Conservation (phyloP, 441 rosid genomes). For the Gossypium lobatum region DNA sequence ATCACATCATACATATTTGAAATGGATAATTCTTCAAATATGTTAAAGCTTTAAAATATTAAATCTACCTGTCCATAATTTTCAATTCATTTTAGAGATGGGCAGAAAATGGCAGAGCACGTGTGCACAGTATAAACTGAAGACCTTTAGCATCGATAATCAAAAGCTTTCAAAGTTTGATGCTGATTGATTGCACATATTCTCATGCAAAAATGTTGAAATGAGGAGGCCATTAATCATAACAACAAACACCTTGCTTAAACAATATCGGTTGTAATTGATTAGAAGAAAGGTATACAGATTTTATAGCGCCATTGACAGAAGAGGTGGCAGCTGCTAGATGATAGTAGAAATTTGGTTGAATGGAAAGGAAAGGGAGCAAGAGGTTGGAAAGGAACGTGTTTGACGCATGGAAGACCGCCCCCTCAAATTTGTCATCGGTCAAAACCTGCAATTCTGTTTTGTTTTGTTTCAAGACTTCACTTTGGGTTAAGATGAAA, state of each 20-base stretch:
- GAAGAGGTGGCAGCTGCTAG: neutral
- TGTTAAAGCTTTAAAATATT: neutral
- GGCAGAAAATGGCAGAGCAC: neutral
- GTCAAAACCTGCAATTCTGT: constrained; percentile 5
- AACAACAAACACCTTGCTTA: neutral
- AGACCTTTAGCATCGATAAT: neutral
- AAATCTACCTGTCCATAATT: neutral
- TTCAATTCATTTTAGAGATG: neutral
- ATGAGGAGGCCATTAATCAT: neutral
- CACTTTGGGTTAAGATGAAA: neutral
- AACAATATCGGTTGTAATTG: neutral
- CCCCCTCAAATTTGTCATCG: constrained; percentile 4
- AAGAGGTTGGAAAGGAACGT: constrained; percentile 1
- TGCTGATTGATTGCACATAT: neutral
- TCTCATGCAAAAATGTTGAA: neutral
- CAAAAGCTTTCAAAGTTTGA: neutral
- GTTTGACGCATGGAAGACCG: constrained; percentile 17
- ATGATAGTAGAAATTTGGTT: neutral
- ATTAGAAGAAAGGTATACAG: neutral
- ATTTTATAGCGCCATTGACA: neutral
- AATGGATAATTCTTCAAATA: neutral
- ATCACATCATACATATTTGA: neutral
- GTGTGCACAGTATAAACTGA: neutral
- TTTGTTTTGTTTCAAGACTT: neutral
- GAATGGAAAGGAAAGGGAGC: neutral